A percentile compares a stretch with the other conserved stretches of the same genome.
These are phyloP conservation scores for Penicillium sp. DNA, from an alignment of 2,329 filamentous ascomycete species.

Conservation along the genomic window DNA sequence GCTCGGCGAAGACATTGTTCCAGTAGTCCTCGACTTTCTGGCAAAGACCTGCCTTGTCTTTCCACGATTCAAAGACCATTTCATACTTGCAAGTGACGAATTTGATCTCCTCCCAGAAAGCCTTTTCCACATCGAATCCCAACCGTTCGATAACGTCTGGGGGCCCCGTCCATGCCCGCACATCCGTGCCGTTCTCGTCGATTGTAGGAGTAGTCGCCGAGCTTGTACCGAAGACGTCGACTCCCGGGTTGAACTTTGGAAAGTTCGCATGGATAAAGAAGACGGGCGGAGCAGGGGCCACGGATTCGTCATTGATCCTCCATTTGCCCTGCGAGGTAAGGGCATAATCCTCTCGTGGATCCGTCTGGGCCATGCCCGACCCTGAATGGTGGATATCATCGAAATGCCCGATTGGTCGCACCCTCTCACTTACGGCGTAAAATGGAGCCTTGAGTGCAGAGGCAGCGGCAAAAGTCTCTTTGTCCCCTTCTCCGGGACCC, in stretches of 20 bases:
- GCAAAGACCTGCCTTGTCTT: conserved; percentile 29
- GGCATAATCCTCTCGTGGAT: conserved; percentile 37
- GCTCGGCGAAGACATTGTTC: conserved; percentile 32
- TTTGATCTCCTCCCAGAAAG: conserved; percentile 41
- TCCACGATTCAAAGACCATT: conserved; percentile 33
- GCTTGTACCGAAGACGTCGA: conserved; percentile 35
- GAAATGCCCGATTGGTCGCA: conserved; percentile 33
- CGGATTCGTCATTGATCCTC: conserved; percentile 31
- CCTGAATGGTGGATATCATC: conserved; percentile 27
- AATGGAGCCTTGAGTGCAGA: conserved; percentile 31
- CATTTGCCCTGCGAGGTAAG: conserved; percentile 30
- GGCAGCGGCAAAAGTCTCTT: conserved; percentile 38
- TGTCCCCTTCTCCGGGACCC: conserved; percentile 37
- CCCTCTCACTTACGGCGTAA: conserved; percentile 36
- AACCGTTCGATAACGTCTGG: conserved; percentile 33
- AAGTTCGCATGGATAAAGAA: conserved; percentile 42
- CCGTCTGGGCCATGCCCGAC: conserved; percentile 37
- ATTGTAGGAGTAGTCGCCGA: conserved; percentile 38
- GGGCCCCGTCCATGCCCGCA: conserved; percentile 36
- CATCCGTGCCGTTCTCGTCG: conserved; percentile 33
- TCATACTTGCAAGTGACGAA: conserved; percentile 38
- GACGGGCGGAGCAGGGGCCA: conserved; percentile 30
- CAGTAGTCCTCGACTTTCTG: conserved; percentile 32
- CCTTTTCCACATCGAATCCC: conserved; percentile 38
- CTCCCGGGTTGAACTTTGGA: conserved; percentile 41